phyloP scores from a whole-genome alignment of 371 early-diverging fungal species.

The Fennellomyces sp. region DNA sequence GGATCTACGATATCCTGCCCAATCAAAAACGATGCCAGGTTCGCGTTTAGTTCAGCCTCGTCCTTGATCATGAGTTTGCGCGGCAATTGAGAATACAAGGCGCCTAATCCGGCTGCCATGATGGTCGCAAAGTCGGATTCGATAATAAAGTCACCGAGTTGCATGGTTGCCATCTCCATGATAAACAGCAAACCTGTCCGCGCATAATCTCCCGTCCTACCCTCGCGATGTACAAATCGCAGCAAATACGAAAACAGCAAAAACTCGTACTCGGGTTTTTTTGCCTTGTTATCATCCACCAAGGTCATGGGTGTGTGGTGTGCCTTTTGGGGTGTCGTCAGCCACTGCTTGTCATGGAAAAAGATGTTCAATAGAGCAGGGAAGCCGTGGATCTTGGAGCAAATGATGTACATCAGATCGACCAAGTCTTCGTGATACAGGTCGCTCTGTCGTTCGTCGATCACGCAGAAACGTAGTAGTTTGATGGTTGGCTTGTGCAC shows the following conservation, averaged over 20 bases:
- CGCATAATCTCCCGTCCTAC: constrained; percentile 87
- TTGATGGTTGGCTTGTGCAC: constrained; percentile 88
- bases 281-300: not conserved
- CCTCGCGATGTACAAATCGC: constrained; percentile 86
- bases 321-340: constrained; percentile 64
- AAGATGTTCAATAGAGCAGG: constrained; percentile 89
- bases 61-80: constrained; percentile 69
- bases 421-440: constrained; percentile 83
- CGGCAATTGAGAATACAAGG: constrained; percentile 91
- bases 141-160: constrained; percentile 79
- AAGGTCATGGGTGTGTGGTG: constrained; percentile 26
- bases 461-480: constrained; percentile 72
- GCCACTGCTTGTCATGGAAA: constrained; percentile 83
- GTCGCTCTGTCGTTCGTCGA: constrained; percentile 61
- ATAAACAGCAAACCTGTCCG: constrained; percentile 88
- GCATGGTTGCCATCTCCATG: constrained; percentile 80
- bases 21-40: constrained; percentile 47
- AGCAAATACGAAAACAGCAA: constrained; percentile 85
- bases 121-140: constrained; percentile 83
- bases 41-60: constrained; percentile 33
- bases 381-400: constrained; percentile 89
- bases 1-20: constrained; percentile 38
- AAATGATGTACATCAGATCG: constrained; percentile 87
- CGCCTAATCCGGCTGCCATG: constrained; percentile 86
- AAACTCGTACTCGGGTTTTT: constrained; percentile 77